Evolutionary conservation across 1,139 yeast genomes (phyloP), one percentile per base, ranked within the genome.

Genomic region (Hansenula lynferdii): DNA sequence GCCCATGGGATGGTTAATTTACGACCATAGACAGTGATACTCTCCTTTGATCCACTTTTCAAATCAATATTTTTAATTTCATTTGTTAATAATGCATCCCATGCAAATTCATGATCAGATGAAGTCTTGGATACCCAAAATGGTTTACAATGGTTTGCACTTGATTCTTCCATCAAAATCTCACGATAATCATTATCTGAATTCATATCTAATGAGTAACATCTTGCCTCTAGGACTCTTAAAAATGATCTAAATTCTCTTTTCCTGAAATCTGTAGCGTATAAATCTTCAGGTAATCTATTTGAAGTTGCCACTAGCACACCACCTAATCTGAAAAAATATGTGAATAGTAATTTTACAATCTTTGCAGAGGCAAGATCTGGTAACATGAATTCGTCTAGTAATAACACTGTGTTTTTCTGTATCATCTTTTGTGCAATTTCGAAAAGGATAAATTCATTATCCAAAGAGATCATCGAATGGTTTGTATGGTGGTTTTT

Each of bases 381-480:
- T 0, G 90, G 89, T 25, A 82, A 57, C 81, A 80, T 80, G 58
- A 82, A 82, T 54, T 82, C 90, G 54, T 82, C 90, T 32, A 82
- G 60, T 60, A 82, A 67, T 40, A 82, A 60, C 9, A 83, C 67
- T 2, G 87, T 79, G 49, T 72, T 77, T 46, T 68, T 69, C 23
- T 65, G 62, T 24, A 81, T 73, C 80, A 83, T 69, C 39, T 71
- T 77, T 42, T 78, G 77, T 1, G 90, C 89, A 25, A 83, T 67
- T 53, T 81, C 85, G 51, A 79, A 77, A 28, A 82, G 56, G 21
- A 80, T 69, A 45, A 79, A 77, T 55, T 83, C 87, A 48, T 79
- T 78, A 39, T 80, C 85, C 61, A 74, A 60, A 6, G 71, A 61
- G 41, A 69, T 52, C 15, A 60, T 50, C 14, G 64, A 55, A 28